Conservation (phyloP, 768 basidiomycete species). For the Calocera viscosa region DNA sequence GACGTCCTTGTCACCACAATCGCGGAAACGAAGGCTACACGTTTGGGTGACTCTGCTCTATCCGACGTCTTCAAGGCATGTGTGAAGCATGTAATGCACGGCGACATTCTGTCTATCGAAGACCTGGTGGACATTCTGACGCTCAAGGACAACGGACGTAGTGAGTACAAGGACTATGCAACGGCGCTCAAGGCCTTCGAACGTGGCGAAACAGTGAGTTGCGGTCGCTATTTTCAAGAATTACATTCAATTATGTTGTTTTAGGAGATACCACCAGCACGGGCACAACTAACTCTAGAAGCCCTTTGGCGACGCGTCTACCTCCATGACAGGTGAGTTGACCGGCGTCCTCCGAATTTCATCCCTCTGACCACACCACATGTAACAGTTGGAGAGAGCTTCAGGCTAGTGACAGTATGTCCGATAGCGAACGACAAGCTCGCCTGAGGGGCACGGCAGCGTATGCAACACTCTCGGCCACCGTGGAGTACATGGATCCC, state of each 20-base stretch:
- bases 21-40: conserved; percentile 3
- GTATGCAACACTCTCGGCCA: conserved; percentile 43
- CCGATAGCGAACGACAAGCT: conserved; percentile 61
- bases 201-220: conserved; percentile 20
- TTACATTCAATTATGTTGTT: neutral
- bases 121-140: conserved; percentile 74
- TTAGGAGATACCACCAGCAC: conserved; percentile 57
- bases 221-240: conserved; percentile 6
- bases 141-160: conserved; percentile 59
- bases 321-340: conserved; percentile 71
- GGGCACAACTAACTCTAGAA: conserved; percentile 55
- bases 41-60: conserved; percentile 2
- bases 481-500: conserved; percentile 12
- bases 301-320: conserved; percentile 82
- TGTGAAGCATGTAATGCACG: conserved; percentile 57
- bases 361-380: conserved; percentile 6
- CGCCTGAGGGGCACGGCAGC: conserved; percentile 65
- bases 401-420: conserved; percentile 57
- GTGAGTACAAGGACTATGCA: conserved; percentile 47
- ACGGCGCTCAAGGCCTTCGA: conserved; percentile 40
- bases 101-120: conserved; percentile 61
- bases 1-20: neutral
- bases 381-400: conserved; percentile 60
- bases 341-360: conserved; percentile 6
- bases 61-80: conserved; percentile 49